Evolutionary conservation across 345 rosid species (phyloP).

Genomic region (Corchorus capsularis): DNA sequence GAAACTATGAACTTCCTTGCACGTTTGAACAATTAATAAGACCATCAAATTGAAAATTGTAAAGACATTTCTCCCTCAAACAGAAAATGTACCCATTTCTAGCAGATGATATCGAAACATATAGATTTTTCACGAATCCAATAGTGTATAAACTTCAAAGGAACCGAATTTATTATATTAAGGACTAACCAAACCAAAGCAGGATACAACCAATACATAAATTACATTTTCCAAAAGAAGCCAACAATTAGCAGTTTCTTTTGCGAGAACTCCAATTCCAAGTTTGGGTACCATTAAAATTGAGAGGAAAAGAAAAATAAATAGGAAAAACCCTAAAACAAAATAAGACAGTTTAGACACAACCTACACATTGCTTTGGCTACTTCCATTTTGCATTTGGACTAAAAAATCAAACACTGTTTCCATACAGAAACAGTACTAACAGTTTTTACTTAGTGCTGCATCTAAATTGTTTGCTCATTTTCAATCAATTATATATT

Average conservation of each 20-base stretch:
- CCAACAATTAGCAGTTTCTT: neutral
- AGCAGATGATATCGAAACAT: neutral
- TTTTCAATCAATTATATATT: neutral
- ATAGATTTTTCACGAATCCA: neutral
- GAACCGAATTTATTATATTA: neutral
- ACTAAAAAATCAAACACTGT: neutral
- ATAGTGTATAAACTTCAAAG: neutral
- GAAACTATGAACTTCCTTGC: neutral
- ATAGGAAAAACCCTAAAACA: neutral
- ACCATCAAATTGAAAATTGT: neutral
- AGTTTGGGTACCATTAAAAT: neutral
- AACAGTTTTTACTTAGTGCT: neutral
- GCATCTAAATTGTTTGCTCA: neutral
- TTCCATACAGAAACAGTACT: neutral
- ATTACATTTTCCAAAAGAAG: neutral
- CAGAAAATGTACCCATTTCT: neutral
- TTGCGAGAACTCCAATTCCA: constrained; percentile 6
- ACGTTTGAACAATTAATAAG: neutral
- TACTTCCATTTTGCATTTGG: neutral
- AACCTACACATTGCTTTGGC: neutral
- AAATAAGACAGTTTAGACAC: neutral
- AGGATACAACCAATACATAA: neutral
- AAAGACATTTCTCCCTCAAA: neutral
- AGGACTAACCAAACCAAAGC: neutral
- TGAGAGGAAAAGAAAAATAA: neutral